Base-by-base conservation (phyloP, 805 yeast genomes). In the Wickerhamiella slavikovae region DNA sequence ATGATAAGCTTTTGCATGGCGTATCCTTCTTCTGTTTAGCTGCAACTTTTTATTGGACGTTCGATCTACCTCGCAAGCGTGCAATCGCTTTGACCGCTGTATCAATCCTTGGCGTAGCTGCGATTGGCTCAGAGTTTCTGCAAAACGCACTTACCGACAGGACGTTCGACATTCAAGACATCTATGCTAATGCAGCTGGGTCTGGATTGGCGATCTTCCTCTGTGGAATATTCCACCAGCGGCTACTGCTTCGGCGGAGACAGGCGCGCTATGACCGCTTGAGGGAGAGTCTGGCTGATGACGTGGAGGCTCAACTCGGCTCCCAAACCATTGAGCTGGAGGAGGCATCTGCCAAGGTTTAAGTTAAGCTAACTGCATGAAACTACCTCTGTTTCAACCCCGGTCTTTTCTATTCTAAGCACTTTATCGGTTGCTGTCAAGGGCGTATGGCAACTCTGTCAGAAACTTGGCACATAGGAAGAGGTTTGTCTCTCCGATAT, bases 41-140 rank as follows among this genome's bases (percentile, higher is more conserved):
- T 6, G 31, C 50, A 15, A 35, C 42, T n/a, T 53, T 58, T 34
- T 57, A 58, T 47, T 57, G 63, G 63, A 41, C 54, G 15, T 33
- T 57, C 4, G 62, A 57, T 31, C 36, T 53, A 6, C 36, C 53
- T 3, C 43, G 62, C 9, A 44, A 49, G 28, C 42, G 58, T 14
- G 43, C 52, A 12, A 43, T 50, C 26, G n/a, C n/a, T n/a, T n/a
- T n/a, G n/a, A n/a, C n/a, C n/a, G 43, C 53, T 19, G 31, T 50
- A 13, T 51, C 61, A 3, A 21, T 50, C 10, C 26, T 46, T 11
- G 52, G 47, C 4, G 52, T 58, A 30, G 38, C 52, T 16, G 25
- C 41, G 7, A 37, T 55, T 21, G 58, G 56, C 5, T 52, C 59
- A 2, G 62, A 57, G 38, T 41, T 54, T 27, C 38, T 40, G 4